These are phyloP conservation scores for Kodamaea kaohsiungensis DNA, from an alignment of 805 yeast species.

Conservation along the genomic window DNA sequence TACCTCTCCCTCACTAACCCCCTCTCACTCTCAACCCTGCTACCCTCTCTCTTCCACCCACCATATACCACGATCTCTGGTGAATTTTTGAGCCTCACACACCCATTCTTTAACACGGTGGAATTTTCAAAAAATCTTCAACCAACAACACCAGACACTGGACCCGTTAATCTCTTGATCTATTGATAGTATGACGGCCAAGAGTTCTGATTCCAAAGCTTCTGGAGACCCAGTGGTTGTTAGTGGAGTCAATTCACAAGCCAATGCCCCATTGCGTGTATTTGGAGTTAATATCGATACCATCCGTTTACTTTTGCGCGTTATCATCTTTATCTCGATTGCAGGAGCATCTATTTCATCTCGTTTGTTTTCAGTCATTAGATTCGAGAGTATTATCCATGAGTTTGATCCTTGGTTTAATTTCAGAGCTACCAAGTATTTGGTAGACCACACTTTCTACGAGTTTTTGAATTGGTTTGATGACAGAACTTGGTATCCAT, in stretches of 20 bases:
- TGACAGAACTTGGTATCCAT: constrained; percentile 98
- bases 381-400: constrained; percentile 95
- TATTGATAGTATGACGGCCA: constrained; percentile 1
- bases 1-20: background rate
- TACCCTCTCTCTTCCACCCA: background rate
- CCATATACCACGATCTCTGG: background rate
- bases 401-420: constrained; percentile 98
- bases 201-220: background rate
- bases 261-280: constrained; percentile 5
- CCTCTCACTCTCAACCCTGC: background rate
- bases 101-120: constrained; percentile 3
- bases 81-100: background rate
- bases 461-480: constrained; percentile 98
- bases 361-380: constrained; percentile 91
- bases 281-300: constrained; percentile 31
- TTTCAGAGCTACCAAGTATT: constrained; percentile 91
- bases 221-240: background rate
- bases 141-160: background rate
- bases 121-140: constrained; percentile 1
- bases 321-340: constrained; percentile 68
- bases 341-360: constrained; percentile 92
- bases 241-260: background rate
- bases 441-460: constrained; percentile 80
- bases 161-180: background rate
- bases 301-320: constrained; percentile 52